Base-by-base conservation (phyloP, 2,329 filamentous ascomycete species). In the Phaeosphaeria sp. region DNA sequence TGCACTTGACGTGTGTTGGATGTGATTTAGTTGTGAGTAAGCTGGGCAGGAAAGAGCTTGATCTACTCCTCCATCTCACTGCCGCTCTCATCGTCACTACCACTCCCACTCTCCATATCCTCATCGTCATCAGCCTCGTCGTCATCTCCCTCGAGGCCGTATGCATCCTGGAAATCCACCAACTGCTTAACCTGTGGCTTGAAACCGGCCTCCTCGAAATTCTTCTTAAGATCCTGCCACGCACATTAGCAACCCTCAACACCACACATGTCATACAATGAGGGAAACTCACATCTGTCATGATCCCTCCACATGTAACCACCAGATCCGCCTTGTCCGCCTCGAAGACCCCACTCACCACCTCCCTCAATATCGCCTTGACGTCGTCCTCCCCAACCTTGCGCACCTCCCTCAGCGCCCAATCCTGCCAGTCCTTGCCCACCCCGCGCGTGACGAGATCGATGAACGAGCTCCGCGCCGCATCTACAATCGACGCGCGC, bases 91-190 rank as follows among this genome's bases (percentile, higher is more conserved):
- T 53, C 57, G 5, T 66, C 67, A 20, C 52, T 76, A 15, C 22
- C 63, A 46, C 57, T 88, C 87, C 0, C 84, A 83, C 0, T 85
- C 84, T 1, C 84, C 0, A 88, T 88, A 0, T 88, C 88, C 0
- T 84, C 84, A 0, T 85, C 85, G 0, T 84, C 82, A 0, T 85
- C 86, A 2, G 87, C 87, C 3, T 87, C 85, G 0, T 84, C 87
- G 2, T 84, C 85, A 1, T 81, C 82, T 2, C 83, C 84, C 74
- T 90, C 85, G 47, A 97, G 79, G 0, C 94, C 94, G 73, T 98
- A 98, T 70, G 93, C 91, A 63, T 97, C 92, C 75, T 96, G 88
- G 77, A 96, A 98, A 68, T 90, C 85, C 43, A 88, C 87, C 50
- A 98, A 82, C 25, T 89, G 83, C 72, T 89, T 89, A 41, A 91